A percentile compares a stretch with the other conserved stretches of the same genome.
These are phyloP conservation scores for Posidonia australis DNA, from an alignment of 106 monocot species.

Conservation along the genomic window DNA sequence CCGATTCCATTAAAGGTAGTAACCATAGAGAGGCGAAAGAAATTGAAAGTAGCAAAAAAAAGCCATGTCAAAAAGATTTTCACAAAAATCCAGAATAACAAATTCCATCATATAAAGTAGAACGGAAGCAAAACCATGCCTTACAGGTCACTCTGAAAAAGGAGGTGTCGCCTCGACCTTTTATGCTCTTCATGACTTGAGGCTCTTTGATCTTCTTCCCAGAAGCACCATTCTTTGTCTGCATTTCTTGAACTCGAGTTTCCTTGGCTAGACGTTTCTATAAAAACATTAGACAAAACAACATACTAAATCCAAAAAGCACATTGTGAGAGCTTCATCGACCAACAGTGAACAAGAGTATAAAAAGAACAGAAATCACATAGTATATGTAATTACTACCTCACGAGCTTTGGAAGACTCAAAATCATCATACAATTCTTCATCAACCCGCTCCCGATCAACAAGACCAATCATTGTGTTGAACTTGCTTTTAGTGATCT, in stretches of 20 bases:
- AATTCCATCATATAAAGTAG: background rate
- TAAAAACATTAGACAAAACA: background rate
- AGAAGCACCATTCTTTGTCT: slow-evolving; percentile 58
- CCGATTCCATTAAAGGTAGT: background rate
- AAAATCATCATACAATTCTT: slow-evolving; percentile 89
- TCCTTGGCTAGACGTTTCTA: slow-evolving; percentile 90
- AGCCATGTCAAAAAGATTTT: background rate
- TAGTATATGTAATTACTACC: slow-evolving; percentile 21
- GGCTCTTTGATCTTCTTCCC: slow-evolving; percentile 80
- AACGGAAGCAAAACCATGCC: slow-evolving; percentile 27
- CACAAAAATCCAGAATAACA: background rate
- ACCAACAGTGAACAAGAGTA: no score
- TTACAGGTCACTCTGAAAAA: slow-evolving; percentile 87
- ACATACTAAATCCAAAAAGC: background rate
- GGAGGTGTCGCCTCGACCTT: slow-evolving; percentile 81
- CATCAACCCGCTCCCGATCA: slow-evolving; percentile 77
- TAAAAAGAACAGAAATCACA: background rate
- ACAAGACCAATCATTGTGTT: slow-evolving; percentile 96
- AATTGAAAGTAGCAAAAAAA: background rate
- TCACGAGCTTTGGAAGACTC: slow-evolving; percentile 92
- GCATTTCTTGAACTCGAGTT: slow-evolving; percentile 71
- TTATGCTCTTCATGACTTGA: slow-evolving; percentile 30
- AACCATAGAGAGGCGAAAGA: background rate
- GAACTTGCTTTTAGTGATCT: slow-evolving; percentile 78
- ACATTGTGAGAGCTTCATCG: no score